Conservation (phyloP, 129 eudicot genomes). For the Gnaphalium uliginosum region DNA sequence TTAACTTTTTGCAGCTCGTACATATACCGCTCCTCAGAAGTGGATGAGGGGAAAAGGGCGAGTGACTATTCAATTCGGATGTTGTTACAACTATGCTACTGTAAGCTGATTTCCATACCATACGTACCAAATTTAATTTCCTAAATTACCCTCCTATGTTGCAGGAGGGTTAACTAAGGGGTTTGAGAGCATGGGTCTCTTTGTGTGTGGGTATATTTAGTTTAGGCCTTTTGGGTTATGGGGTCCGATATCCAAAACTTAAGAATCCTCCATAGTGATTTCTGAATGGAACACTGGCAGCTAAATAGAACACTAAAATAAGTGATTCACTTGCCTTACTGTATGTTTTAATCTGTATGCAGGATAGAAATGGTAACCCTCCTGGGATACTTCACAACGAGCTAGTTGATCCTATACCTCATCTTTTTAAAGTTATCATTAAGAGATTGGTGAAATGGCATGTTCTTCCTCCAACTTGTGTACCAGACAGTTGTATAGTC, state of each 20-base stretch:
- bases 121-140: slow-evolving; percentile 1
- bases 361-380: slow-evolving; percentile 92
- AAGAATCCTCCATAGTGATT: background rate
- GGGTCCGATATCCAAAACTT: no score
- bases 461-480: slow-evolving; percentile 84
- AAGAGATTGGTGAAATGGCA: slow-evolving; percentile 88
- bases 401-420: slow-evolving; percentile 78
- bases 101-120: no score
- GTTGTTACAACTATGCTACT: slow-evolving; percentile 92
- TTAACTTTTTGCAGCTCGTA: slow-evolving; percentile 59
- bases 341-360: slow-evolving; percentile 17
- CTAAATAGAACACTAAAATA: background rate
- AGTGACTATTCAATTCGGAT: slow-evolving; percentile 92
- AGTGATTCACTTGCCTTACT: background rate
- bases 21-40: slow-evolving; percentile 81
- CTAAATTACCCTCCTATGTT: background rate
- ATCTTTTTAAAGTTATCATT: slow-evolving; percentile 72
- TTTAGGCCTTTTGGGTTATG: no score
- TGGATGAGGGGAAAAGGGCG: slow-evolving; percentile 99
- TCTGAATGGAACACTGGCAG: background rate
- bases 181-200: no score
- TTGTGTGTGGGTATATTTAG: no score
- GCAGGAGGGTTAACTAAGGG: no score
- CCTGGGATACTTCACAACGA: slow-evolving; percentile 83
- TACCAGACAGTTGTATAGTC: slow-evolving; percentile 97